Conservation (phyloP, 225 moss, liverwort and hornwort species). For the Thuidium tamariscinum region DNA sequence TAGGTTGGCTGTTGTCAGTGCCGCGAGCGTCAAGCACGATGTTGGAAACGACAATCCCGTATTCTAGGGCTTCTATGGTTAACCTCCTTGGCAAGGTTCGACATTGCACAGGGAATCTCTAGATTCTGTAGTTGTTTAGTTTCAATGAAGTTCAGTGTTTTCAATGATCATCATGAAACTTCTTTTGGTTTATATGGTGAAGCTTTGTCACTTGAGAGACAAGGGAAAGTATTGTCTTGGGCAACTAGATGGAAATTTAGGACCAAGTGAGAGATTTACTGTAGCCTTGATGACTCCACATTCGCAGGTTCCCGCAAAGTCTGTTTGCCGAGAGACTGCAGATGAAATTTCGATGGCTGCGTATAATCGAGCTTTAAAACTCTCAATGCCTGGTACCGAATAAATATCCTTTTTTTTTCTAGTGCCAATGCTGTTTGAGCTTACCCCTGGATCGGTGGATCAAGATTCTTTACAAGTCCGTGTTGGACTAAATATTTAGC, state of each 20-base stretch:
- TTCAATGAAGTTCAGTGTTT: neutral
- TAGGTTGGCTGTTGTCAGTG: slow-evolving; percentile 80
- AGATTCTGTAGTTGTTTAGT: neutral
- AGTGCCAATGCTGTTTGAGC: neutral
- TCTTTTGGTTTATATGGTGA: neutral
- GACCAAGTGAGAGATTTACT: neutral
- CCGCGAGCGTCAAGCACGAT: slow-evolving; percentile 72
- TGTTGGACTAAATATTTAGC: neutral
- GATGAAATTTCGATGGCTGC: slow-evolving; percentile 63
- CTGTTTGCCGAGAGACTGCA: slow-evolving; percentile 57
- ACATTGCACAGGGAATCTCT: neutral
- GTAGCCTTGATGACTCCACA: neutral
- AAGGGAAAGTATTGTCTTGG: neutral
- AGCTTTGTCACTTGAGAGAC: neutral
- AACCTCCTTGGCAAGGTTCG: slow-evolving; percentile 68
- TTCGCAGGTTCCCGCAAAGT: slow-evolving; percentile 43
- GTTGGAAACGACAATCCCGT: slow-evolving; percentile 68
- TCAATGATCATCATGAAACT: neutral
- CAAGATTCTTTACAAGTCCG: neutral
- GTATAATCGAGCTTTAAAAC: slow-evolving; percentile 67
- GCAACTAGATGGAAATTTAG: neutral
- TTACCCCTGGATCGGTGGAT: neutral
- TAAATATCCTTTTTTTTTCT: neutral
- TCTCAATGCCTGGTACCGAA: slow-evolving; percentile 55
- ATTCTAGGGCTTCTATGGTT: slow-evolving; percentile 75